A percentile compares a stretch with the other conserved stretches of the same genome.
phyloP scores from a whole-genome alignment of 2,329 filamentous ascomycete species.

The Aaosphaeria pasadenensis region DNA sequence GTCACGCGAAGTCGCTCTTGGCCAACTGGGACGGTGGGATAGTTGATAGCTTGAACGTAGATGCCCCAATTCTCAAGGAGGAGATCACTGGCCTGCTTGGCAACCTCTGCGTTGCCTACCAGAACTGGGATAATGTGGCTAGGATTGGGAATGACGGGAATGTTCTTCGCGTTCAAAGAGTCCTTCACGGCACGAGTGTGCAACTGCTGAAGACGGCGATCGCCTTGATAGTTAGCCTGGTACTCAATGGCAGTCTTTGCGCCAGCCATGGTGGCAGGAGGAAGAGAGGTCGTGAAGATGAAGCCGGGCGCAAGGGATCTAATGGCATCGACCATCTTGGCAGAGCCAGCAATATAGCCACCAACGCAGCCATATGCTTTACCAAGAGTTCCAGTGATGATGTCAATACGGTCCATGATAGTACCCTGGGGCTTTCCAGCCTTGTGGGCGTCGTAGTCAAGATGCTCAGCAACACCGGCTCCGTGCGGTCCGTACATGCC shows the following conservation, averaged over 20 bases:
- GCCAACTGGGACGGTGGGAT: slow-evolving; percentile 95
- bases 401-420: slow-evolving; percentile 93
- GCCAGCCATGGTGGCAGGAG: slow-evolving; percentile 94
- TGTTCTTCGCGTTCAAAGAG: slow-evolving; percentile 71
- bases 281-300: slow-evolving; percentile 97
- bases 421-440: slow-evolving; percentile 74
- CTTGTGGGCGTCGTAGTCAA: slow-evolving; percentile 86
- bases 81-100: slow-evolving; percentile 88
- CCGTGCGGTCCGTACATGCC: slow-evolving; percentile 98
- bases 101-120: slow-evolving; percentile 89
- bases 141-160: slow-evolving; percentile 96
- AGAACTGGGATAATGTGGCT: slow-evolving; percentile 94
- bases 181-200: slow-evolving; percentile 95
- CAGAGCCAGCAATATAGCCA: slow-evolving; percentile 91
- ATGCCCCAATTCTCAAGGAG: slow-evolving; percentile 87
- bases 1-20: slow-evolving; percentile 96
- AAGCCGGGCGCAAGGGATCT: slow-evolving; percentile 94
- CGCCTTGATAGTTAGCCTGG: slow-evolving; percentile 79
- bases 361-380: slow-evolving; percentile 98
- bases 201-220: slow-evolving; percentile 88
- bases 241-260: slow-evolving; percentile 91
- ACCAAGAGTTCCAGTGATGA: slow-evolving; percentile 94
- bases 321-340: slow-evolving; percentile 84
- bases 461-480: slow-evolving; percentile 93
- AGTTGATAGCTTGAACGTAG: slow-evolving; percentile 99